phyloP scores from a whole-genome alignment of 2,329 filamentous ascomycete species.

The Chaetomiaceae sp. region DNA sequence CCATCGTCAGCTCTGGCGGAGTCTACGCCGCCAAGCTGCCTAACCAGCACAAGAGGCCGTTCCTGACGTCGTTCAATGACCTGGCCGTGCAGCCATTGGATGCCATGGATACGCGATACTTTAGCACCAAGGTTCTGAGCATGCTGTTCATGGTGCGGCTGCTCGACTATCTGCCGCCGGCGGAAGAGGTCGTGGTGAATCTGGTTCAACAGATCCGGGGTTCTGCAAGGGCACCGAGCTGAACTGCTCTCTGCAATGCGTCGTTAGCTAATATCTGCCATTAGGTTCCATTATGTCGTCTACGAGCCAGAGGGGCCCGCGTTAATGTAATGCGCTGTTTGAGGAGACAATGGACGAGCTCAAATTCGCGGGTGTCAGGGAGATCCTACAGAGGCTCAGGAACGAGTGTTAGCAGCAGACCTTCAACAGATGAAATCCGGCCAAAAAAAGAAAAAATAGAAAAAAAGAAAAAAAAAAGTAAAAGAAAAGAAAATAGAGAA shows the following conservation, averaged over 20 bases:
- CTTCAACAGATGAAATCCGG: no score
- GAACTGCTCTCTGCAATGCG: background rate
- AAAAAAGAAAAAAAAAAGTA: no score
- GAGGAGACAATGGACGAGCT: conserved; percentile 35
- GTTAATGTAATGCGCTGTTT: conserved; percentile 37
- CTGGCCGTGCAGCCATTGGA: background rate
- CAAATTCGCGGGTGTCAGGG: conserved; percentile 28
- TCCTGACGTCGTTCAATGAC: background rate
- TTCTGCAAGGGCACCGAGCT: conserved; percentile 30
- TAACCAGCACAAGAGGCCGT: background rate
- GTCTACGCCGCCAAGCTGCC: background rate
- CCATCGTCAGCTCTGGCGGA: background rate
- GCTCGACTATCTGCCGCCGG: background rate
- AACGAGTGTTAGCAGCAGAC: background rate
- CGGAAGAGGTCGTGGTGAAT: background rate
- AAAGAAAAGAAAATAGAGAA: no score
- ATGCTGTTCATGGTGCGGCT: background rate
- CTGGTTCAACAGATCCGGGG: background rate
- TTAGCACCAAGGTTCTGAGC: background rate
- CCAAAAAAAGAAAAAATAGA: no score
- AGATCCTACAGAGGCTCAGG: conserved; percentile 7
- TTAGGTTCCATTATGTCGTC: conserved; percentile 31
- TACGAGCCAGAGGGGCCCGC: conserved; percentile 35
- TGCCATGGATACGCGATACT: background rate
- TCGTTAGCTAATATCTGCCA: background rate